A percentile compares a stretch with the other conserved stretches of the same genome.
Evolutionary conservation across 73 alveolate genomes (phyloP).

Genomic region (Paramecium bursaria): DNA sequence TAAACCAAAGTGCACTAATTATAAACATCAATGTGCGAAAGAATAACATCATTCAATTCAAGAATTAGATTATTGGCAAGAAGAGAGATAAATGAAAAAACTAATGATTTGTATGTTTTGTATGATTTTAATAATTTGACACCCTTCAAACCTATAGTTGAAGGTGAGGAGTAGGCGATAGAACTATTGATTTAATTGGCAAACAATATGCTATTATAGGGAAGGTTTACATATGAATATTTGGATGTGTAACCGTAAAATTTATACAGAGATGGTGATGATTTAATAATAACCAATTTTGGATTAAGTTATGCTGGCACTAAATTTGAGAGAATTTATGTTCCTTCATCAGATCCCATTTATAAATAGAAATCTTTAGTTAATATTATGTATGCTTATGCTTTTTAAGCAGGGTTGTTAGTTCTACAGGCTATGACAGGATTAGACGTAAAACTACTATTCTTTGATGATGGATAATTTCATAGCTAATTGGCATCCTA

Average conservation of each 20-base stretch:
- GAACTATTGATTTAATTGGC: too few relatives aligned
- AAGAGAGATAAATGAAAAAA: slow-evolving; percentile 23
- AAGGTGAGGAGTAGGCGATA: too few relatives aligned
- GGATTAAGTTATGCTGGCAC: slow-evolving; percentile 43
- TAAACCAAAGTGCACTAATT: slow-evolving; percentile 22
- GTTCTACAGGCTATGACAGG: not conserved
- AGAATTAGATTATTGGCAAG: slow-evolving; percentile 12
- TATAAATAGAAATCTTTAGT: not conserved
- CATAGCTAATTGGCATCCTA: too few relatives aligned
- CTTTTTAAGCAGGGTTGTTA: slow-evolving; percentile 3
- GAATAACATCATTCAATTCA: not conserved
- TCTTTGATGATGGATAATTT: slow-evolving; percentile 50
- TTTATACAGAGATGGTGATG: not conserved
- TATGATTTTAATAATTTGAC: too few relatives aligned
- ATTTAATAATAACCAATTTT: slow-evolving; percentile 5
- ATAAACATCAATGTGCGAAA: slow-evolving; percentile 8
- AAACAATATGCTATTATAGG: too few relatives aligned
- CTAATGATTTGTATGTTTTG: slow-evolving; percentile 33
- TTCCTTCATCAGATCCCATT: slow-evolving; percentile 3
- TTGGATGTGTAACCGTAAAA: slow-evolving; percentile 41
- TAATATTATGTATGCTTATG: not conserved
- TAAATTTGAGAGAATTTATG: slow-evolving; percentile 24
- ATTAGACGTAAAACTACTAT: slow-evolving; percentile 10
- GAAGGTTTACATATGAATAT: slow-evolving; percentile 36
- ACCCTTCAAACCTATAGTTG: too few relatives aligned